phyloP scores from a whole-genome alignment of 345 rosid genomes.

The Pugionium dolabratum region DNA sequence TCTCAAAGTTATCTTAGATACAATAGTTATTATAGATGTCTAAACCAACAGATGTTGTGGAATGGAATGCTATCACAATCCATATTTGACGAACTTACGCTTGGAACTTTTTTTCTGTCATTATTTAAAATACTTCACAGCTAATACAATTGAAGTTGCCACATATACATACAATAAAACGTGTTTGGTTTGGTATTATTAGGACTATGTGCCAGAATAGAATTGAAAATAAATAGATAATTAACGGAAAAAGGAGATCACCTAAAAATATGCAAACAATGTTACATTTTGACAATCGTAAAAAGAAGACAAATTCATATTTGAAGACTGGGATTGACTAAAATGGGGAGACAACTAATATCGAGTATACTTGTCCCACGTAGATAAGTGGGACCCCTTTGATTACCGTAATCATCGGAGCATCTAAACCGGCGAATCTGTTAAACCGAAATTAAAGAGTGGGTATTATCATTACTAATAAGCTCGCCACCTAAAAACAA shows the following conservation, averaged over 20 bases:
- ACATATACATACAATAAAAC: conserved; percentile 4
- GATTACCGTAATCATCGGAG: conserved; percentile 41
- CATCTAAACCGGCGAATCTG: conserved; percentile 34
- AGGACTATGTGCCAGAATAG: conserved; percentile 12
- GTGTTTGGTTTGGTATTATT: conserved; percentile 21
- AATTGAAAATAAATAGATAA: conserved; percentile 20
- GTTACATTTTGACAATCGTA: conserved; percentile 27
- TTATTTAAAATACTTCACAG: neutral
- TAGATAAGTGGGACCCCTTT: conserved; percentile 20
- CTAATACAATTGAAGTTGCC: conserved; percentile 7
- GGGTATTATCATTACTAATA: neutral
- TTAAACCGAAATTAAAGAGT: conserved; percentile 3
- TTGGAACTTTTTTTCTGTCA: neutral
- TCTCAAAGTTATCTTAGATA: too few relatives aligned
- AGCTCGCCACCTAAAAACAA: conserved; percentile 31
- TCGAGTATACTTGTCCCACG: conserved; percentile 38
- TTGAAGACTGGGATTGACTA: conserved; percentile 25
- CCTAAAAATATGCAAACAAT: conserved; percentile 16
- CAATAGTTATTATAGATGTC: too few relatives aligned
- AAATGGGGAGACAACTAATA: conserved; percentile 39
- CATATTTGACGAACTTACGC: too few relatives aligned
- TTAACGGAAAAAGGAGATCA: neutral
- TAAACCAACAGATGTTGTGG: too few relatives aligned
- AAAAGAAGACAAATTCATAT: conserved; percentile 2
- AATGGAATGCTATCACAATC: too few relatives aligned